Evolutionary conservation across 2,329 filamentous ascomycete species (phyloP).

Genomic region (Xylariales sp.): DNA sequence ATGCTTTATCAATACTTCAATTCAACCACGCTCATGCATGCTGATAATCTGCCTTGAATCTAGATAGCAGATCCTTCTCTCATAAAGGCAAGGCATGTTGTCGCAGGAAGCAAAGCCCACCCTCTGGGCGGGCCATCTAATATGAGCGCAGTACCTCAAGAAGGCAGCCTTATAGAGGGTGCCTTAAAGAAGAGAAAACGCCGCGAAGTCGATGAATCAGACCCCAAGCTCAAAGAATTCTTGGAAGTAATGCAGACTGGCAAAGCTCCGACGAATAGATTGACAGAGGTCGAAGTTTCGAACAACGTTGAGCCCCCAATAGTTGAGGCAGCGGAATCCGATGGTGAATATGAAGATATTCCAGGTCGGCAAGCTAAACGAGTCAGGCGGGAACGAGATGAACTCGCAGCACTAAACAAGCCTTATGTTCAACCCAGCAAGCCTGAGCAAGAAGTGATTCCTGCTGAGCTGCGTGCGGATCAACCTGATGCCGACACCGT

Average conservation of each 20-base stretch:
- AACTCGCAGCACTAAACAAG: background rate
- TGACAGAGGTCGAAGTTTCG: conserved; percentile 40
- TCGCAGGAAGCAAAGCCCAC: too few relatives aligned
- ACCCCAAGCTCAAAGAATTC: conserved; percentile 83
- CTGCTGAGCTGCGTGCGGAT: too few relatives aligned
- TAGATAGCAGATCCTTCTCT: conserved; percentile 36
- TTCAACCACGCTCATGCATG: too few relatives aligned
- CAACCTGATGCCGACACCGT: too few relatives aligned
- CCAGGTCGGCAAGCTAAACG: conserved; percentile 36
- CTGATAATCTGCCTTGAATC: background rate
- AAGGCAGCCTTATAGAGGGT: too few relatives aligned
- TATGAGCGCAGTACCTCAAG: too few relatives aligned
- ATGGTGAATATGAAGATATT: conserved; percentile 70
- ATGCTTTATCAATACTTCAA: too few relatives aligned
- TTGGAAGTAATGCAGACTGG: conserved; percentile 73
- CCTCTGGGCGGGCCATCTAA: too few relatives aligned
- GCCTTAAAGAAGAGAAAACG: conserved; percentile 65
- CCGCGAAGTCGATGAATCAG: conserved; percentile 51
- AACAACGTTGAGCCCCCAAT: conserved; percentile 31
- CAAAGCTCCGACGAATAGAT: conserved; percentile 57
- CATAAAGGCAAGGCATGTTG: conserved; percentile 18
- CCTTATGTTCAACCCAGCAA: background rate
- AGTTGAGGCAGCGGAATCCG: conserved; percentile 55
- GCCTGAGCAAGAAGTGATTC: background rate
- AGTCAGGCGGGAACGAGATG: background rate